These are phyloP conservation scores for Eucalyptus cloeziana DNA, from an alignment of 345 rosid genomes.

Conservation along the genomic window DNA sequence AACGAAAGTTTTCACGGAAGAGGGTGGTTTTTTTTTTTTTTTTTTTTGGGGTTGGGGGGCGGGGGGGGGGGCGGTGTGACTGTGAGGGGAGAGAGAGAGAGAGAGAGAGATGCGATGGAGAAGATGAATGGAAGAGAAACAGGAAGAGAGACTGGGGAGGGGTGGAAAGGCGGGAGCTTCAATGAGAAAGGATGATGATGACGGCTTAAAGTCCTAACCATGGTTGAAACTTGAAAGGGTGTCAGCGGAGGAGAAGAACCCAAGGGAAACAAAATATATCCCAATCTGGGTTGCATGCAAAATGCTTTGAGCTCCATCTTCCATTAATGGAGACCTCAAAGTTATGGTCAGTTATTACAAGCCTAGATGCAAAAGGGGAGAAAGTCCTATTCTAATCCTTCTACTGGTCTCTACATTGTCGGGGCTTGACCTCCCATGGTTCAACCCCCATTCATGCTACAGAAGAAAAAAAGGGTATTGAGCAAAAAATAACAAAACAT, in stretches of 20 bases:
- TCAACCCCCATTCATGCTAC: neutral
- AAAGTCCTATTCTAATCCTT: neutral
- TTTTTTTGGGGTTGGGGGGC: neutral
- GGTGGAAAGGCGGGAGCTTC: neutral
- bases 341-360: neutral
- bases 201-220: slow-evolving; percentile 80
- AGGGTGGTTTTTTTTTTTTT: too few species aligned
- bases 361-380: slow-evolving; percentile 16
- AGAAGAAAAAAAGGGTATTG: slow-evolving; percentile 3
- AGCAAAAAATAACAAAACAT: neutral
- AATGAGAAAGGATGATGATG: slow-evolving; percentile 6
- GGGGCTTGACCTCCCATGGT: neutral
- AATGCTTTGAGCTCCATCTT: slow-evolving; percentile 55
- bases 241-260: slow-evolving; percentile 39
- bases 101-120: neutral
- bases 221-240: slow-evolving; percentile 37
- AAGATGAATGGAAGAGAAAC: neutral
- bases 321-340: slow-evolving; percentile 42
- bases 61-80: neutral
- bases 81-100: neutral
- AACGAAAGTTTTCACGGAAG: neutral
- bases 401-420: neutral
- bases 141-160: neutral
- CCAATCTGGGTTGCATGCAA: slow-evolving; percentile 61
- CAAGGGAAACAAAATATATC: slow-evolving; percentile 84